These are phyloP conservation scores for Ceratocystis cubensis DNA, from an alignment of 2,329 filamentous ascomycete genomes.

Conservation along the genomic window DNA sequence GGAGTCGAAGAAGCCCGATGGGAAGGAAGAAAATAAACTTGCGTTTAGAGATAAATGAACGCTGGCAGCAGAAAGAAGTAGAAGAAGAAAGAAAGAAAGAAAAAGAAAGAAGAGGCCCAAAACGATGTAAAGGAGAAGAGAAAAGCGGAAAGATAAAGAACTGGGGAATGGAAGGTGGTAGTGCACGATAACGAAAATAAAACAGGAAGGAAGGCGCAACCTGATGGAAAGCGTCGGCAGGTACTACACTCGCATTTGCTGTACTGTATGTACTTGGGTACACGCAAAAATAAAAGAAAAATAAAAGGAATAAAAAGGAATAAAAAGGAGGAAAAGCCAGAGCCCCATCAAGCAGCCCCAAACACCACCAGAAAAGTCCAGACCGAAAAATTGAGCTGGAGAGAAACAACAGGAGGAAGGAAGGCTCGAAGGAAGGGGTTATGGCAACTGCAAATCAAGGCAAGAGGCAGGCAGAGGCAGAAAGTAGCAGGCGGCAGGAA, in stretches of 20 bases:
- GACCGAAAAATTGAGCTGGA: neutral
- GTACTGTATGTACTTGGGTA: neutral
- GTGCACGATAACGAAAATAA: slow-evolving; percentile 6
- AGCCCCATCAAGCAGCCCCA: neutral
- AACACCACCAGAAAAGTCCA: neutral
- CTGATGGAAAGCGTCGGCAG: neutral
- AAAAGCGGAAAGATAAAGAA: slow-evolving; percentile 6
- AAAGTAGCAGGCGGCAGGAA: neutral
- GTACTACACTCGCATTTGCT: neutral
- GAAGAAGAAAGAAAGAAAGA: neutral
- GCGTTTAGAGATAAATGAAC: neutral
- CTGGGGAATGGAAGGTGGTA: neutral
- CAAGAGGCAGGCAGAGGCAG: neutral
- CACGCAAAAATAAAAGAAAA: neutral
- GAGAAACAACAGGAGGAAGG: neutral
- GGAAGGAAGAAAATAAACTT: neutral
- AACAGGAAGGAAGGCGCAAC: neutral
- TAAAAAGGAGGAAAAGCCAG: neutral
- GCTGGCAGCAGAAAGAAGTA: neutral
- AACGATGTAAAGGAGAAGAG: neutral
- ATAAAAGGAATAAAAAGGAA: slow-evolving; percentile 8
- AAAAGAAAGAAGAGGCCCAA: neutral
- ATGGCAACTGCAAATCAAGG: neutral
- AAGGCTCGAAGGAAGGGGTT: neutral
- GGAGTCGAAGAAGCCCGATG: neutral